Evolutionary conservation across 345 rosid species (phyloP).

Genomic region (Rhizophora mangle): DNA sequence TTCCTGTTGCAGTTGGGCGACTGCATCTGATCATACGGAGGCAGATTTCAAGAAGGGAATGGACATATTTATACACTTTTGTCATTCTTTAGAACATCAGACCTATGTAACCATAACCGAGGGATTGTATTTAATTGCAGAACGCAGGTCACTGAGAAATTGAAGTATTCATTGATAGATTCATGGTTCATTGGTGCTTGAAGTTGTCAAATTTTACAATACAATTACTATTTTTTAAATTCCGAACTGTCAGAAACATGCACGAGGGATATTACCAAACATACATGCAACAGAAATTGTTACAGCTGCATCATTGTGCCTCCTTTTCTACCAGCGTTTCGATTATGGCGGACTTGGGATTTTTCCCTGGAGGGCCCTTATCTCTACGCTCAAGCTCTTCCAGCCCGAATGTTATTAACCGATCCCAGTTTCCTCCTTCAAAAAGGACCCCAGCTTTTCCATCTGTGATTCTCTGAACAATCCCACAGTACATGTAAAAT

Average conservation of each 20-base stretch:
- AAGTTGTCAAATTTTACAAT: too few species aligned
- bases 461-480: conserved; percentile 88
- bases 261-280: conserved; percentile 53
- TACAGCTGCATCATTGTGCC: conserved; percentile 36
- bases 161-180: too few species aligned
- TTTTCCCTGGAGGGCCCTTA: conserved; percentile 79
- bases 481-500: conserved; percentile 66
- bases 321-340: conserved; percentile 46
- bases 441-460: conserved; percentile 87
- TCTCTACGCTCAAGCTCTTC: conserved; percentile 84
- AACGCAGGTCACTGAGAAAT: too few species aligned
- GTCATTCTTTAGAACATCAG: not conserved
- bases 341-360: conserved; percentile 73
- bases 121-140: too few species aligned
- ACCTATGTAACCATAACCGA: too few species aligned
- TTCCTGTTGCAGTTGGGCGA: conserved; percentile 20
- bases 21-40: conserved; percentile 14
- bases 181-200: too few species aligned
- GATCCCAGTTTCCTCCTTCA: conserved; percentile 90
- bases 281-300: conserved; percentile 51
- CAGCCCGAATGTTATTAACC: conserved; percentile 66
- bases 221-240: conserved; percentile 38
- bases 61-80: not conserved
- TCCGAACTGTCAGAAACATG: conserved; percentile 76
- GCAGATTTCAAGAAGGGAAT: not conserved